Evolutionary conservation across 139 green algal genomes (phyloP).

Genomic region (Trebouxia sp.): DNA sequence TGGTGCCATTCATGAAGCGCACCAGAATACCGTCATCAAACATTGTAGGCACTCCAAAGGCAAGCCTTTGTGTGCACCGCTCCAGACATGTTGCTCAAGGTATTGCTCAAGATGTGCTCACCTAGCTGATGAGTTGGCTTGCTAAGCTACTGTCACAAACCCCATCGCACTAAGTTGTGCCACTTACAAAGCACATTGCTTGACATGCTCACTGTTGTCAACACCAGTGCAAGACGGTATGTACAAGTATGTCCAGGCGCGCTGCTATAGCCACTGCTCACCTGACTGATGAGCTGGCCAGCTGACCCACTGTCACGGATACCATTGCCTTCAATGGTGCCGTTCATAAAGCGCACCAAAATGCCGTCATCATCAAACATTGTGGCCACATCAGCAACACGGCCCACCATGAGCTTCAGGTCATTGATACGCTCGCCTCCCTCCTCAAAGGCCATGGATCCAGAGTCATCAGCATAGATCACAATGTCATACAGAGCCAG

Average conservation of each 20-base stretch:
- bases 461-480: conserved; percentile 36
- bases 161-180: no score
- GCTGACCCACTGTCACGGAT: conserved; percentile 19
- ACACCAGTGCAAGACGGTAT: neutral
- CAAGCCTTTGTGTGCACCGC: no score
- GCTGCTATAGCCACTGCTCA: no score
- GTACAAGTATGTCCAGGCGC: neutral
- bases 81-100: no score
- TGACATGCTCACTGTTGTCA: no score
- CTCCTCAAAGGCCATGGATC: conserved; percentile 40
- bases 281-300: conserved; percentile 26
- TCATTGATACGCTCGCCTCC: conserved; percentile 26
- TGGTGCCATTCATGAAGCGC: conserved; percentile 37
- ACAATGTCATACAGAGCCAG: conserved; percentile 39
- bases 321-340: conserved; percentile 27
- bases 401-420: conserved; percentile 39
- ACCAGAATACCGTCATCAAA: conserved; percentile 37
- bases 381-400: conserved; percentile 29
- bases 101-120: no score
- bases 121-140: no score
- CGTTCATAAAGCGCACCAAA: conserved; percentile 38
- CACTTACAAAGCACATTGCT: no score
- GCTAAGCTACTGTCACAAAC: no score
- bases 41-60: no score
- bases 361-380: conserved; percentile 42